phyloP scores from a whole-genome alignment of 306 rosid genomes.

The Vicia faba region DNA sequence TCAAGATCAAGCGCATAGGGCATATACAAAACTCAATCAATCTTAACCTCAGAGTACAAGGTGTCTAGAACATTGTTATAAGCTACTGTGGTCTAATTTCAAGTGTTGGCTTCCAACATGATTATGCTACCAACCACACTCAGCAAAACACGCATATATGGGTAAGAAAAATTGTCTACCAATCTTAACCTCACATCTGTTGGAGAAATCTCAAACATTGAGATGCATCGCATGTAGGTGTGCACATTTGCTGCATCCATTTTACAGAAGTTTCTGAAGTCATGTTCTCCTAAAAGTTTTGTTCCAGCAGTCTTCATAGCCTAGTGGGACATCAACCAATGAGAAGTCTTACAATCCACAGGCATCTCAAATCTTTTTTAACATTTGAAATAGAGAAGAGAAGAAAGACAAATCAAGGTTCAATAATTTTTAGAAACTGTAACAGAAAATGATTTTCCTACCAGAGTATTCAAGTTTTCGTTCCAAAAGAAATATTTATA shows the following conservation, averaged over 20 bases:
- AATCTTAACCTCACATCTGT: constrained; percentile 83
- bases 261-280: constrained; percentile 93
- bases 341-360: constrained; percentile 17
- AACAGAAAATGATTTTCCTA: constrained; percentile 37
- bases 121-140: constrained; percentile 14
- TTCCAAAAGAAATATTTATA: constrained; percentile 91
- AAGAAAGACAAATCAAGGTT: constrained; percentile 28
- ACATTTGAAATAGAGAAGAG: constrained; percentile 25
- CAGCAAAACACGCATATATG: constrained; percentile 5
- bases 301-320: constrained; percentile 76
- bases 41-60: constrained; percentile 50
- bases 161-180: constrained; percentile 56
- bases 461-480: constrained; percentile 65
- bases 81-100: constrained; percentile 41
- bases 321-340: constrained; percentile 53
- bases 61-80: constrained; percentile 40
- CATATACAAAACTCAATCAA: constrained; percentile 35
- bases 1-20: not conserved
- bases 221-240: constrained; percentile 69
- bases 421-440: constrained; percentile 23
- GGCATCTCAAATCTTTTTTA: constrained; percentile 29
- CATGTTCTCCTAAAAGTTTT: constrained; percentile 83
- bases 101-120: constrained; percentile 59
- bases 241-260: constrained; percentile 96
- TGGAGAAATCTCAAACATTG: constrained; percentile 60